These are phyloP conservation scores for Lichtheimia hyalospora DNA, from an alignment of 371 early-diverging fungal genomes.

Conservation along the genomic window DNA sequence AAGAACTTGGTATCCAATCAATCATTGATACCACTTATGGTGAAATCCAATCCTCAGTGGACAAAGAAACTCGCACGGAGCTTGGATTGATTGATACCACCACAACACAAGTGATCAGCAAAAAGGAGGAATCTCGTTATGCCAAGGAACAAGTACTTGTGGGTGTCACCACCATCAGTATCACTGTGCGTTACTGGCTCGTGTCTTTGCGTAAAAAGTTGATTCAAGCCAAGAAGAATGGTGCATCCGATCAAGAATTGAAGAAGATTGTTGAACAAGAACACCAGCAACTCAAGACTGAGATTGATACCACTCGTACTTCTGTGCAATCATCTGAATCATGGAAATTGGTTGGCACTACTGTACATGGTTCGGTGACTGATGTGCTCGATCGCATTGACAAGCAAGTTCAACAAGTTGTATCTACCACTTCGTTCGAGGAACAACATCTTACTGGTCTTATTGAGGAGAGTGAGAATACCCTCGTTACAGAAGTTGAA, in stretches of 20 bases:
- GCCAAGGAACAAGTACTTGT: conserved; percentile 24
- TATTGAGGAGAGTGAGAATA: conserved; percentile 24
- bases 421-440: conserved; percentile 15
- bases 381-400: conserved; percentile 28
- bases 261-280: conserved; percentile 19
- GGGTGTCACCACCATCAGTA: conserved; percentile 31
- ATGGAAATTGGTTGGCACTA: conserved; percentile 2
- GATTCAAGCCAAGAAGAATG: conserved; percentile 23
- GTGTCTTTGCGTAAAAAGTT: conserved; percentile 22
- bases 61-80: conserved; percentile 14
- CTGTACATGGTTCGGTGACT: conserved; percentile 21
- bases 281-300: conserved; percentile 21
- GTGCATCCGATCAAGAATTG: conserved; percentile 38
- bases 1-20: conserved; percentile 18
- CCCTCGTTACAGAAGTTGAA: conserved; percentile 22
- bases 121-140: neutral
- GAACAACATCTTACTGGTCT: conserved; percentile 23
- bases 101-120: conserved; percentile 20
- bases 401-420: conserved; percentile 14
- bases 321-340: conserved; percentile 17
- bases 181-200: conserved; percentile 33
- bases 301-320: conserved; percentile 15
- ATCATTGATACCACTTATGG: conserved; percentile 15
- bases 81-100: conserved; percentile 7
- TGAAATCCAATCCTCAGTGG: conserved; percentile 13